These are phyloP conservation scores for Aspergillus steynii DNA, from an alignment of 495 filamentous ascomycete genomes.

Conservation along the genomic window DNA sequence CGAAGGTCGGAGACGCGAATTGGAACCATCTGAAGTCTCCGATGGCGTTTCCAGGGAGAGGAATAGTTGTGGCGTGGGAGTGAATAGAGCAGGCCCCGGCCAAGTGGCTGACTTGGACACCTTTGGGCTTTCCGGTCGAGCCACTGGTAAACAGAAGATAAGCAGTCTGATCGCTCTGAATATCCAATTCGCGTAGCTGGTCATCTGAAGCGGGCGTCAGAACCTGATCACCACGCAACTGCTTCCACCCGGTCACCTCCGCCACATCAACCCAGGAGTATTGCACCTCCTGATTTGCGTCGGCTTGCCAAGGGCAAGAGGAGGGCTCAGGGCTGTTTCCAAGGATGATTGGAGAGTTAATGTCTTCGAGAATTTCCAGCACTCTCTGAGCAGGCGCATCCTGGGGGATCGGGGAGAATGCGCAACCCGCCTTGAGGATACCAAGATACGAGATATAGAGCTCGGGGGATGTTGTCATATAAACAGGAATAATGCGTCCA, in stretches of 20 bases:
- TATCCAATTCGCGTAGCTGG: slow-evolving; percentile 9
- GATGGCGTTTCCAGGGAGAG: slow-evolving; percentile 53
- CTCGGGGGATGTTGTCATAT: slow-evolving; percentile 65
- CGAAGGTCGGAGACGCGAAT: slow-evolving; percentile 80
- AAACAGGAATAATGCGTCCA: slow-evolving; percentile 60
- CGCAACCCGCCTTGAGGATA: slow-evolving; percentile 70
- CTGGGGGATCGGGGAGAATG: slow-evolving; percentile 73
- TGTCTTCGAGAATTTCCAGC: slow-evolving; percentile 66
- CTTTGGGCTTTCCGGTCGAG: slow-evolving; percentile 82
- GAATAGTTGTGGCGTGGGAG: slow-evolving; percentile 52
- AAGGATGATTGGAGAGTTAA: slow-evolving; percentile 57
- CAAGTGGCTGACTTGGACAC: slow-evolving; percentile 70
- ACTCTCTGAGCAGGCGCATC: slow-evolving; percentile 72
- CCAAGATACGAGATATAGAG: slow-evolving; percentile 72
- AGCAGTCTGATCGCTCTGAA: slow-evolving; percentile 51
- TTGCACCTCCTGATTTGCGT: neutral
- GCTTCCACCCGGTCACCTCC: slow-evolving; percentile 21
- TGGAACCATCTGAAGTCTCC: slow-evolving; percentile 72
- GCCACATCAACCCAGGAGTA: slow-evolving; percentile 29
- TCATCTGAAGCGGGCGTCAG: neutral
- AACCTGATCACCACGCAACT: slow-evolving; percentile 10
- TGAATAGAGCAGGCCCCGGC: slow-evolving; percentile 71
- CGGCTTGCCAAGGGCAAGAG: slow-evolving; percentile 6
- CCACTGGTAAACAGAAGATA: slow-evolving; percentile 90
- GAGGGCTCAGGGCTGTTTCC: slow-evolving; percentile 19